Evolutionary conservation across 83 land plant genomes (phyloP).

Genomic region (Larix sibirica): DNA sequence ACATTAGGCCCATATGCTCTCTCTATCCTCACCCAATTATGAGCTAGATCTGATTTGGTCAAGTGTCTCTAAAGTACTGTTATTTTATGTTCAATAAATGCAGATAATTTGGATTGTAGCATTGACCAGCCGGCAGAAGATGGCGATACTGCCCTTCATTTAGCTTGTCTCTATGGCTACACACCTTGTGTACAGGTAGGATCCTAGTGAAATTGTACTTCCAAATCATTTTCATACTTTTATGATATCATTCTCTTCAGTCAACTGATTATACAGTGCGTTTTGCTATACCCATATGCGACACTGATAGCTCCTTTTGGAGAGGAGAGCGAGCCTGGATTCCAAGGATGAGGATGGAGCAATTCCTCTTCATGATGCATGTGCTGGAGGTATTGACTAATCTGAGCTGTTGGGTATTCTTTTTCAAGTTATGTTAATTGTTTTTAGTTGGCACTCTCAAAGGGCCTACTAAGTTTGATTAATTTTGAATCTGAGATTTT

Average conservation of each 20-base stretch:
- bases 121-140: slow-evolving; percentile 75
- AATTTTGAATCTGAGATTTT: background rate
- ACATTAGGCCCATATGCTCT: no score
- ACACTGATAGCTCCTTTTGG: slow-evolving; percentile 59
- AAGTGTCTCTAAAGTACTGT: background rate
- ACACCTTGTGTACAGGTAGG: slow-evolving; percentile 70
- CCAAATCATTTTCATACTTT: background rate
- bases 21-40: no score
- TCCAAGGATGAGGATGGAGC: slow-evolving; percentile 89
- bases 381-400: slow-evolving; percentile 76
- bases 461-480: background rate
- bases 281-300: background rate
- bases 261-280: background rate
- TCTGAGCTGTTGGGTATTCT: background rate
- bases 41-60: background rate
- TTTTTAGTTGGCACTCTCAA: background rate
- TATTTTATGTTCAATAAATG: background rate
- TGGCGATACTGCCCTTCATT: slow-evolving; percentile 77
- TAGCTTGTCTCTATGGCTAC: slow-evolving; percentile 73
- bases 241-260: background rate
- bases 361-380: slow-evolving; percentile 91
- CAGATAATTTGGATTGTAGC: slow-evolving; percentile 59
- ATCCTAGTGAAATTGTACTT: background rate
- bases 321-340: slow-evolving; percentile 73
- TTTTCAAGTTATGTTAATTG: background rate